Conservation (phyloP, 2,329 filamentous ascomycete species). For the Fusarium newnesense region DNA sequence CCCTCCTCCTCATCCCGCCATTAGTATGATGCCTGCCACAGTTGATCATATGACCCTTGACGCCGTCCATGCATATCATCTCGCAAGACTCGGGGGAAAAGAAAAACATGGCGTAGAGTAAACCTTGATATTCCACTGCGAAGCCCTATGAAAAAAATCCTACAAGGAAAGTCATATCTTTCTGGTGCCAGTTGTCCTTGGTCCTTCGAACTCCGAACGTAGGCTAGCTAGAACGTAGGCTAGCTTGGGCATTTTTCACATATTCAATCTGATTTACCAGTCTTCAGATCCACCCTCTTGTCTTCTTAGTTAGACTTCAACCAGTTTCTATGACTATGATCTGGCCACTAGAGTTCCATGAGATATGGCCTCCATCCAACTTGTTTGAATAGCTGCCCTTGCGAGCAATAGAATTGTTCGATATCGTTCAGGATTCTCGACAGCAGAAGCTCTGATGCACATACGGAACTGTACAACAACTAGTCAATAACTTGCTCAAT, state of each 20-base stretch:
- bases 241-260: not conserved
- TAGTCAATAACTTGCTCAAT: not conserved
- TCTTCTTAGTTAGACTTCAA: not conserved
- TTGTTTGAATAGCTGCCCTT: not conserved
- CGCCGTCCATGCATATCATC: not conserved
- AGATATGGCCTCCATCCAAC: not conserved
- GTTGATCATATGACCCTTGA: not conserved
- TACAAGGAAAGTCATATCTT: not conserved
- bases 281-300: not conserved
- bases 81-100: not conserved
- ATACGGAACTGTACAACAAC: not conserved
- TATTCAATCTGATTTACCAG: not conserved
- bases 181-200: not conserved
- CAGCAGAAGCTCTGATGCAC: not conserved
- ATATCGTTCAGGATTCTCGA: not conserved
- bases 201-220: not conserved
- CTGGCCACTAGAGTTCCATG: not conserved
- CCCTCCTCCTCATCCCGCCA: not conserved
- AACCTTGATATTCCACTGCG: not conserved
- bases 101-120: not conserved
- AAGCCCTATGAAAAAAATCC: not conserved
- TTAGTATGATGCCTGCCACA: not conserved
- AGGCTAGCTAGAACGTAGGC: not conserved
- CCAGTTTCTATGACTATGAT: not conserved
- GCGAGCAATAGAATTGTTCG: not conserved